Conservation (phyloP, 1,284 basidiomycete species). For the Athelia psychrophila region DNA sequence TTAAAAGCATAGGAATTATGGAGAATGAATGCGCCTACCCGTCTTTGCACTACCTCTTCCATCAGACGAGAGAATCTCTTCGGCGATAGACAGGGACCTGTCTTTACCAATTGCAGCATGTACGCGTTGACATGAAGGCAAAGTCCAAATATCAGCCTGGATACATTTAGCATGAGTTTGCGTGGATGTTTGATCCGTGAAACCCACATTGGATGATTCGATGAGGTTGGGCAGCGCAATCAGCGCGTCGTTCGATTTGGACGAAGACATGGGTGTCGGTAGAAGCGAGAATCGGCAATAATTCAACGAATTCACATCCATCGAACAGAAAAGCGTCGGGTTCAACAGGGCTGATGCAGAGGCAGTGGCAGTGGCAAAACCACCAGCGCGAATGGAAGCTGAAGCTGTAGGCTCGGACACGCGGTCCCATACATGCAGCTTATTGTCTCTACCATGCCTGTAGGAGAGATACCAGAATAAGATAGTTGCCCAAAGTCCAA, state of each 20-base stretch:
- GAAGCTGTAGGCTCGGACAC: constrained; percentile 40
- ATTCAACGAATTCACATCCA: constrained; percentile 88
- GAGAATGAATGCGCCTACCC: constrained; percentile 27
- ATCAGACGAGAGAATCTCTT: constrained; percentile 33
- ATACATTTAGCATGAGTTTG: constrained; percentile 1
- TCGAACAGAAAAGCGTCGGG: constrained; percentile 57
- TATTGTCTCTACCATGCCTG: constrained; percentile 87
- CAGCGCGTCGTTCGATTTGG: constrained; percentile 37
- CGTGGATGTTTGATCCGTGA: background rate
- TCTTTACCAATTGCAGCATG: constrained; percentile 78
- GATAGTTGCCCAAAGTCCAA: background rate
- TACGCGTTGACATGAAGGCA: constrained; percentile 61
- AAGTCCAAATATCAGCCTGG: constrained; percentile 78
- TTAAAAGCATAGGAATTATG: too few species aligned
- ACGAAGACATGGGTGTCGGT: constrained; percentile 7
- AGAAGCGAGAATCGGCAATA: constrained; percentile 75
- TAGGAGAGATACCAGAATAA: constrained; percentile 1
- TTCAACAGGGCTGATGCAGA: constrained; percentile 42
- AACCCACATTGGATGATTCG: constrained; percentile 76
- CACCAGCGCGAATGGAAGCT: constrained; percentile 39
- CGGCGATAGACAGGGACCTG: constrained; percentile 22
- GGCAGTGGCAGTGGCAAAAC: constrained; percentile 54
- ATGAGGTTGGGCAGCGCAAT: constrained; percentile 84
- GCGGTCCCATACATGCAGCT: constrained; percentile 67
- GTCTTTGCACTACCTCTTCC: constrained; percentile 43